A percentile compares a stretch with the other conserved stretches of the same genome.
Conservation (phyloP, 345 rosid genomes). For the Aquilaria malaccensis region DNA sequence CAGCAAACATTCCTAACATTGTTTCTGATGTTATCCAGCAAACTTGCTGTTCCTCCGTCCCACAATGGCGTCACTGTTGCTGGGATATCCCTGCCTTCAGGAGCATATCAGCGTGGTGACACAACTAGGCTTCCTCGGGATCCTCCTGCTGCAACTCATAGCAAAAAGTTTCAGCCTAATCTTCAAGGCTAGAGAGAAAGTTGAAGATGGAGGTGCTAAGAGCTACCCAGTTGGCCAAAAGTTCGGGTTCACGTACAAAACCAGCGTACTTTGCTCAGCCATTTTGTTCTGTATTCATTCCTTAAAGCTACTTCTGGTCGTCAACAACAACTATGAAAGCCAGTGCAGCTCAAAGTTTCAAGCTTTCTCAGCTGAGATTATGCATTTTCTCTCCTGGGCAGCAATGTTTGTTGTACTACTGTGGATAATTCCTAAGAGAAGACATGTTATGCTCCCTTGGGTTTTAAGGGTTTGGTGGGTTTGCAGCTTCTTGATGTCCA, state of each 20-base stretch:
- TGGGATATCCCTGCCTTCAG: constrained; percentile 39
- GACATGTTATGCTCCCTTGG: constrained; percentile 48
- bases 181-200: constrained; percentile 21
- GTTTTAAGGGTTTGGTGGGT: constrained; percentile 80
- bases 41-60: background rate
- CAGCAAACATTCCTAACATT: too few relatives aligned
- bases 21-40: too few relatives aligned
- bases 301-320: constrained; percentile 30
- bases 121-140: constrained; percentile 43
- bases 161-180: constrained; percentile 18
- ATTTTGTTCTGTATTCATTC: constrained; percentile 39
- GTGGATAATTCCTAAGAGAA: constrained; percentile 23
- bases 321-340: constrained; percentile 18
- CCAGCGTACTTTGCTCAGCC: constrained; percentile 35
- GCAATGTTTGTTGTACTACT: constrained; percentile 27
- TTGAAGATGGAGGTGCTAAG: constrained; percentile 22
- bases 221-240: constrained; percentile 21
- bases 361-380: constrained; percentile 41
- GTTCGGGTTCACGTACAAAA: constrained; percentile 36
- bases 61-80: constrained; percentile 30
- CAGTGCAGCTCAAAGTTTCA: constrained; percentile 34
- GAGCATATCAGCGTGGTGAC: constrained; percentile 45
- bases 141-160: constrained; percentile 27
- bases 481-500: constrained; percentile 53
- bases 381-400: constrained; percentile 44